Conservation (phyloP, 495 filamentous ascomycete species). For the Opeltia flavorubescens region DNA sequence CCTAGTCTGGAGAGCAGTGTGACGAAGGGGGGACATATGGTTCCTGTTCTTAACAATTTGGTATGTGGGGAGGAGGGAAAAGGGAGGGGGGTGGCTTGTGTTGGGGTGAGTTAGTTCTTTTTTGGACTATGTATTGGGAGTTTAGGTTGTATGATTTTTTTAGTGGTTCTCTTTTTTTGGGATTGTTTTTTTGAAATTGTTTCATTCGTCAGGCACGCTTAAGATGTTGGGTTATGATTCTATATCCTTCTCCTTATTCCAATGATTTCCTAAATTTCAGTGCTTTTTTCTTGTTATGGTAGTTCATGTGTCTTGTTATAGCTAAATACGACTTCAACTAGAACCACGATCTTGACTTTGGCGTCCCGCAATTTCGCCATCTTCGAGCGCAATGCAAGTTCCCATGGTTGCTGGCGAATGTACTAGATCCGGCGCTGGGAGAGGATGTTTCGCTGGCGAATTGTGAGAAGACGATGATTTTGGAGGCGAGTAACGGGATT, state of each 20-base stretch:
- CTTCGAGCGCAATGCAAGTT: constrained; percentile 63
- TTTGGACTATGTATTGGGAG: background rate
- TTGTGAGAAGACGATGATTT: constrained; percentile 52
- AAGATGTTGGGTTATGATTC: no score
- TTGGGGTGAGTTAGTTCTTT: constrained; percentile 45
- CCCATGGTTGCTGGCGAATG: constrained; percentile 81
- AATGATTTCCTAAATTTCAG: no score
- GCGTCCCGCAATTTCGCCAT: constrained; percentile 63
- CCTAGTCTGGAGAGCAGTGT: constrained; percentile 74
- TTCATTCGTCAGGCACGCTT: no score
- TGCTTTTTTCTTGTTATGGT: no score
- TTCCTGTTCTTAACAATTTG: constrained; percentile 68
- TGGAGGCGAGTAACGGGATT: constrained; percentile 67
- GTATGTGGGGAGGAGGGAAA: constrained; percentile 47
- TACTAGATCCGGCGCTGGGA: constrained; percentile 65
- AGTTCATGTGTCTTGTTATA: no score
- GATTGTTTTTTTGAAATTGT: no score
- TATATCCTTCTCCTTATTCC: background rate
- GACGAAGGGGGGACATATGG: constrained; percentile 83
- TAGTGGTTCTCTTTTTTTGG: no score
- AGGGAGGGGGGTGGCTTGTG: constrained; percentile 42
- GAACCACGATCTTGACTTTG: constrained; percentile 93
- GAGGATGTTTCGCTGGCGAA: constrained; percentile 52
- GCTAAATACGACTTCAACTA: no score
- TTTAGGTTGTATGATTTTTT: background rate